Percentiles rank a stretch among this genome's conserved stretches.
These are phyloP conservation scores for Incumbomyces delicatus DNA, from an alignment of 2,329 filamentous ascomycete genomes.

Conservation along the genomic window DNA sequence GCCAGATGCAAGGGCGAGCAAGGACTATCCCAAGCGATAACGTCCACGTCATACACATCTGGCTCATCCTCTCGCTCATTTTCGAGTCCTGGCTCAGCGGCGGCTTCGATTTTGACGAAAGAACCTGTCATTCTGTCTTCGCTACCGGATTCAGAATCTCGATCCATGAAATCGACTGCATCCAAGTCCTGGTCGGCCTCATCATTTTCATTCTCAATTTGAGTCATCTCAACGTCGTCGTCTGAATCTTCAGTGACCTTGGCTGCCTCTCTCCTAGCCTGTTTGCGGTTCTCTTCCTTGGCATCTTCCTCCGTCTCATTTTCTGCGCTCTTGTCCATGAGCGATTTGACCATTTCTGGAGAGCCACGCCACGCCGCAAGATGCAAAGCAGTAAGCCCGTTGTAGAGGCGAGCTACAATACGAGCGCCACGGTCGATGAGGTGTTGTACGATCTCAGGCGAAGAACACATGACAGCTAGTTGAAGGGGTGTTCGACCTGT, in stretches of 20 bases:
- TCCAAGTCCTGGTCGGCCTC: constrained; percentile 25
- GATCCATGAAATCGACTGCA: constrained; percentile 31
- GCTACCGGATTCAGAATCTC: constrained; percentile 43
- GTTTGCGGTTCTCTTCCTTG: constrained; percentile 21
- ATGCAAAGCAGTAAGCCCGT: constrained; percentile 75
- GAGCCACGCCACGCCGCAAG: constrained; percentile 63
- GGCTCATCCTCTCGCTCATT: constrained; percentile 55
- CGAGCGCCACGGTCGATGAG: constrained; percentile 65
- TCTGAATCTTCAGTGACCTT: constrained; percentile 3
- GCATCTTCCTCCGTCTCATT: constrained; percentile 58
- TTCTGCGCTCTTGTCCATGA: constrained; percentile 63
- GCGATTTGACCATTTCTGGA: constrained; percentile 57
- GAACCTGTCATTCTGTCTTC: constrained; percentile 47
- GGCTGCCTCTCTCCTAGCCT: constrained; percentile 13
- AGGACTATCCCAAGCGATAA: constrained; percentile 68
- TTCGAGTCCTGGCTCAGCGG: constrained; percentile 29
- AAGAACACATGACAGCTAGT: constrained; percentile 60
- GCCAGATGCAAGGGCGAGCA: constrained; percentile 69
- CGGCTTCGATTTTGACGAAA: constrained; percentile 55
- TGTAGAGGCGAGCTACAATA: constrained; percentile 63
- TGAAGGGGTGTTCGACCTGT: constrained; percentile 72
- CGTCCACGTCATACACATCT: constrained; percentile 70
- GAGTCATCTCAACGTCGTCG: constrained; percentile 3
- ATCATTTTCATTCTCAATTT: constrained; percentile 10
- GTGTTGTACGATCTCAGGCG: constrained; percentile 57